Evolutionary conservation across 1,284 basidiomycete species (phyloP).

Genomic region (Cryptococcus depauperatus): DNA sequence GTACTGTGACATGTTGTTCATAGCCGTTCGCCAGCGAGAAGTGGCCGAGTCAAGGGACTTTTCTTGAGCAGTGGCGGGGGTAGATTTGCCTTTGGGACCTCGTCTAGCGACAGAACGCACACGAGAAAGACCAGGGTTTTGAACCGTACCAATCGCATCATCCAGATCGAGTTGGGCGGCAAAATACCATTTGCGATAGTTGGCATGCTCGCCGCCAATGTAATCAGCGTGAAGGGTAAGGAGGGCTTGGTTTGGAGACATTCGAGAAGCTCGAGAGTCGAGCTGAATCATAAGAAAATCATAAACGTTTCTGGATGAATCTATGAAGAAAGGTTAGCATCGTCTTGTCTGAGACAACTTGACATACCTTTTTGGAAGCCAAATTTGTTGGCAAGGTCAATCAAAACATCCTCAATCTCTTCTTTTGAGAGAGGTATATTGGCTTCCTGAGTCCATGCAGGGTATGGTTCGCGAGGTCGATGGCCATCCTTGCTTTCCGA

Average conservation of each 20-base stretch:
- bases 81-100: conserved; percentile 42
- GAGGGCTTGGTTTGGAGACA: conserved; percentile 92
- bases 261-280: conserved; percentile 91
- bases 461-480: conserved; percentile 51
- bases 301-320: conserved; percentile 60
- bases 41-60: conserved; percentile 83
- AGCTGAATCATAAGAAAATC: conserved; percentile 98
- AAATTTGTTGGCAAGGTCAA: conserved; percentile 97
- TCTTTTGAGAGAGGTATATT: conserved; percentile 95
- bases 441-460: conserved; percentile 85
- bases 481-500: conserved; percentile 51
- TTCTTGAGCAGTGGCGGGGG: conserved; percentile 53
- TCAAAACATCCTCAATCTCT: conserved; percentile 97
- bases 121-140: conserved; percentile 82
- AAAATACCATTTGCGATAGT: conserved; percentile 99
- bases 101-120: conserved; percentile 66
- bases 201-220: conserved; percentile 93
- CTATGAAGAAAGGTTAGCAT: conserved; percentile 39
- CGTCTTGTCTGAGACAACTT: neutral
- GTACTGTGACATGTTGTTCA: conserved; percentile 98
- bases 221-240: conserved; percentile 96
- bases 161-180: conserved; percentile 98
- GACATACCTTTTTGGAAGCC: conserved; percentile 89
- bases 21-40: conserved; percentile 91
- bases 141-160: conserved; percentile 86